These are phyloP conservation scores for Exophiala dermatitidis DNA, from an alignment of 2,329 filamentous ascomycete species.

Conservation along the genomic window DNA sequence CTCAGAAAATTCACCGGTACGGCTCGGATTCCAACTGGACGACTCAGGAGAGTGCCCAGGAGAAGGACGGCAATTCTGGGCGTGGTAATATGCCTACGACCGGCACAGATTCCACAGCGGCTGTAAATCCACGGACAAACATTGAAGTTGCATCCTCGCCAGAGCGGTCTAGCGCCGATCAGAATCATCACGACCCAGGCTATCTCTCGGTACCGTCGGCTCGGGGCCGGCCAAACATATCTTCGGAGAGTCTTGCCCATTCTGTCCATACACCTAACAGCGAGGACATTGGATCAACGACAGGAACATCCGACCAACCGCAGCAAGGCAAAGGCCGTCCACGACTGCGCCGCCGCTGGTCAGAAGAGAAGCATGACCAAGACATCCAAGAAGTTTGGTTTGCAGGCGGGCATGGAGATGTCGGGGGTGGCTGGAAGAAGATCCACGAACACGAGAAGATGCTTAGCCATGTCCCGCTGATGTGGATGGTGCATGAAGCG, in stretches of 20 bases:
- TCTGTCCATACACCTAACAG: constrained; percentile 8
- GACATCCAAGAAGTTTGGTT: constrained; percentile 73
- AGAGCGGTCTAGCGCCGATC: background rate
- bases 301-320: background rate
- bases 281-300: constrained; percentile 8
- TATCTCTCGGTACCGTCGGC: constrained; percentile 1
- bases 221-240: constrained; percentile 1
- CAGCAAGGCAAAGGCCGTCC: background rate
- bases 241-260: constrained; percentile 14
- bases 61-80: background rate
- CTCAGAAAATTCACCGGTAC: constrained; percentile 9
- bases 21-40: constrained; percentile 11
- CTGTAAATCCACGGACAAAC: background rate
- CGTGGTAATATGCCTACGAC: background rate
- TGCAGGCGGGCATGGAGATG: constrained; percentile 68
- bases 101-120: background rate
- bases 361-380: constrained; percentile 45
- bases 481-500: constrained; percentile 64
- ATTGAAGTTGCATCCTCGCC: background rate
- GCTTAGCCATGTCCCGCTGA: constrained; percentile 60
- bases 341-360: constrained; percentile 22
- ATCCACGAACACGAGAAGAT: constrained; percentile 49
- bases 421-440: constrained; percentile 56
- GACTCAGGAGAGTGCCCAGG: constrained; percentile 1
- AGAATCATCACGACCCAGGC: background rate